Evolutionary conservation across 331 rosid species (phyloP).

Genomic region (Telfairia occidentalis): DNA sequence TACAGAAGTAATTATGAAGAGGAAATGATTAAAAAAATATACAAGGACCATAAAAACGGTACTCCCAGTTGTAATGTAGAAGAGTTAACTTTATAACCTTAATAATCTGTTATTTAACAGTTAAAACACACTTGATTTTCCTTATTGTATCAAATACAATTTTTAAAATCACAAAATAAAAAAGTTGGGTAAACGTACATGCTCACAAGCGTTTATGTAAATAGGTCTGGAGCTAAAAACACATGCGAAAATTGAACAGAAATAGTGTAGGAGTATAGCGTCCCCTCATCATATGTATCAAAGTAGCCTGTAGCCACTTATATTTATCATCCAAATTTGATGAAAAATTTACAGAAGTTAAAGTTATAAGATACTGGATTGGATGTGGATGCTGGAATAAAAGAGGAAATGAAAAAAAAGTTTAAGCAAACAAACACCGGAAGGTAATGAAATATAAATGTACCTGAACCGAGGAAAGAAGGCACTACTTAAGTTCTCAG

Average conservation of each 20-base stretch:
- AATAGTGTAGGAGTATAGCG: not conserved
- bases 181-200: not conserved
- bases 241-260: not conserved
- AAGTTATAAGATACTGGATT: not conserved
- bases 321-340: not conserved
- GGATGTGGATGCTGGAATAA: not conserved
- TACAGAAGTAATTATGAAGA: not conserved
- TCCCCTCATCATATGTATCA: not conserved
- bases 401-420: not conserved
- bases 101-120: not conserved
- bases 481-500: constrained; percentile 64
- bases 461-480: constrained; percentile 84
- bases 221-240: not conserved
- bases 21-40: not conserved
- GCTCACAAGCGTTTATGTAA: not conserved
- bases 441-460: constrained; percentile 9
- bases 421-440: not conserved
- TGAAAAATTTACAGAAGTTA: not conserved
- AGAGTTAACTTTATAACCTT: not conserved
- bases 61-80: not conserved
- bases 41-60: not conserved
- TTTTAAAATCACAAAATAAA: not conserved
- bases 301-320: not conserved
- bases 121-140: not conserved
- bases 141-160: not conserved